These are phyloP conservation scores for Coemansia sp. DNA, from an alignment of 192 early-diverging fungal genomes.

Conservation along the genomic window DNA sequence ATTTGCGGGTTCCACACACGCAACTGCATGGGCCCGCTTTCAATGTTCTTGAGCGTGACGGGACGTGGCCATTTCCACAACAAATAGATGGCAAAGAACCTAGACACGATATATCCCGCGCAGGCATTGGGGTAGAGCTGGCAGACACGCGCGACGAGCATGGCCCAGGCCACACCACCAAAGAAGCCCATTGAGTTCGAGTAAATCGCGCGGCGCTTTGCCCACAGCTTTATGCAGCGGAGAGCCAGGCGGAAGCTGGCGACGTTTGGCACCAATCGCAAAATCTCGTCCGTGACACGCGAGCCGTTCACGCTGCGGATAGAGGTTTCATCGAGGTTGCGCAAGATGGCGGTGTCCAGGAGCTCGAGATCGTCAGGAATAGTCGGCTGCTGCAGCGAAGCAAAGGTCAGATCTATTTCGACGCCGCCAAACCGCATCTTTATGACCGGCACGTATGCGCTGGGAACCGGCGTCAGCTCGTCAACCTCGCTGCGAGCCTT, in stretches of 20 bases:
- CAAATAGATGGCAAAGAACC: slow-evolving; percentile 88
- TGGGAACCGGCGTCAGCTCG: slow-evolving; percentile 82
- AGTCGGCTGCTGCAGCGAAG: slow-evolving; percentile 69
- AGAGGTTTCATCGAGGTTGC: slow-evolving; percentile 84
- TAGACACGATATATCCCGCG: slow-evolving; percentile 80
- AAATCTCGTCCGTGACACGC: slow-evolving; percentile 95
- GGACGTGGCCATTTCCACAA: slow-evolving; percentile 97
- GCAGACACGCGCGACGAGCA: slow-evolving; percentile 93
- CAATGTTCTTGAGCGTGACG: slow-evolving; percentile 84
- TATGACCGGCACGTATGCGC: slow-evolving; percentile 95
- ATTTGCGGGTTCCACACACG: slow-evolving; percentile 96
- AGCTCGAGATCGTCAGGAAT: slow-evolving; percentile 89
- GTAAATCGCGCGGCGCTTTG: slow-evolving; percentile 90
- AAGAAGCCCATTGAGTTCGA: slow-evolving; percentile 98
- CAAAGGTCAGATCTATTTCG: slow-evolving; percentile 93
- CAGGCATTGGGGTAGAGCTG: slow-evolving; percentile 96
- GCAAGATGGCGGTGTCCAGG: slow-evolving; percentile 80
- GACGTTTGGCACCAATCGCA: slow-evolving; percentile 92
- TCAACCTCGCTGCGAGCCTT: slow-evolving; percentile 82
- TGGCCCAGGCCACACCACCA: slow-evolving; percentile 99
- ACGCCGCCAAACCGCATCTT: slow-evolving; percentile 93
- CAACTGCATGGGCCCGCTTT: slow-evolving; percentile 84
- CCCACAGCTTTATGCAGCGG: slow-evolving; percentile 96
- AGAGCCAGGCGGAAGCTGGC: slow-evolving; percentile 87
- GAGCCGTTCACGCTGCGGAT: slow-evolving; percentile 94